These are phyloP conservation scores for Pezicula radicicola DNA, from an alignment of 2,329 filamentous ascomycete species.

Conservation along the genomic window DNA sequence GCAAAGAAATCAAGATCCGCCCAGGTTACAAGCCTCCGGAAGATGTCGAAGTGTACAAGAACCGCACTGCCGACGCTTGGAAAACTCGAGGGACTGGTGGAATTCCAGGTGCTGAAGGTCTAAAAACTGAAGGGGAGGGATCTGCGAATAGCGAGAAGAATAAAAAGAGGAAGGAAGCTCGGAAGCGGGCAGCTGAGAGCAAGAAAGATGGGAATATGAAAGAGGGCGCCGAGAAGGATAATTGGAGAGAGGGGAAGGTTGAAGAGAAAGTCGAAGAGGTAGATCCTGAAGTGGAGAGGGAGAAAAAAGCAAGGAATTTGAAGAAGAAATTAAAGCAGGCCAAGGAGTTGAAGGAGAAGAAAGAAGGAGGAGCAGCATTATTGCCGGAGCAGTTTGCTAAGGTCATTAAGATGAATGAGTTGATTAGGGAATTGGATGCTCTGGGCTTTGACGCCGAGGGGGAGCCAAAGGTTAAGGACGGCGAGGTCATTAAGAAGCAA, in stretches of 20 bases:
- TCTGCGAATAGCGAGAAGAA: constrained; percentile 73
- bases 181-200: constrained; percentile 48
- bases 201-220: constrained; percentile 34
- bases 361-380: constrained; percentile 78
- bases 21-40: constrained; percentile 93
- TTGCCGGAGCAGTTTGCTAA: constrained; percentile 96
- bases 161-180: constrained; percentile 71
- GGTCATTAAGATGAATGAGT: constrained; percentile 93
- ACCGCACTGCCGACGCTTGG: constrained; percentile 81
- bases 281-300: constrained; percentile 73
- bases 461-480: constrained; percentile 48
- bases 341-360: constrained; percentile 85
- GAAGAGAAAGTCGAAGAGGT: constrained; percentile 36
- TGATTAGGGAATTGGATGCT: constrained; percentile 81
- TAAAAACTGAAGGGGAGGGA: constrained; percentile 44
- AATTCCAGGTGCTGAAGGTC: constrained; percentile 70
- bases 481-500: neutral
- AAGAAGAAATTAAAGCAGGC: constrained; percentile 96
- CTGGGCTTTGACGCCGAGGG: constrained; percentile 82
- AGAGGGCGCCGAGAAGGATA: constrained; percentile 31
- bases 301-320: constrained; percentile 89
- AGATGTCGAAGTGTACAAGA: constrained; percentile 95
- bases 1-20: constrained; percentile 89
- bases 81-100: constrained; percentile 69
- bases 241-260: constrained; percentile 16